These are phyloP conservation scores for Pleurotus cornucopiae DNA, from an alignment of 768 basidiomycete genomes.

Conservation along the genomic window DNA sequence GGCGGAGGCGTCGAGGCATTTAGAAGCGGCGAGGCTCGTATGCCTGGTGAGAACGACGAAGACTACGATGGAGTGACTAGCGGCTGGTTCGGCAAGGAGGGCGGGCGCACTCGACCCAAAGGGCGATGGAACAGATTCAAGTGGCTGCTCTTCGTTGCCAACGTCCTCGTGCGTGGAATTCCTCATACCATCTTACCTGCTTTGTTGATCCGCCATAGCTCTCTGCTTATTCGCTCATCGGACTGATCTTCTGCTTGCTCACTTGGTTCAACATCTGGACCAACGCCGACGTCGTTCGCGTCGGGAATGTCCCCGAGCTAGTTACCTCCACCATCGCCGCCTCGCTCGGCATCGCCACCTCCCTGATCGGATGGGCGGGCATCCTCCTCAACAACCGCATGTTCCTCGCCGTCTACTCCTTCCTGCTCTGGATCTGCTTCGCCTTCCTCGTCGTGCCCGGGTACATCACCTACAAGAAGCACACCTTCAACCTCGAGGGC, in stretches of 20 bases:
- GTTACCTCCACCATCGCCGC: slow-evolving; percentile 71
- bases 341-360: slow-evolving; percentile 53
- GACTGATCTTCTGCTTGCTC: slow-evolving; percentile 62
- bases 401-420: slow-evolving; percentile 77
- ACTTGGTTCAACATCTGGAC: slow-evolving; percentile 77
- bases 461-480: slow-evolving; percentile 73
- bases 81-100: slow-evolving; percentile 37
- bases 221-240: slow-evolving; percentile 53
- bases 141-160: slow-evolving; percentile 70
- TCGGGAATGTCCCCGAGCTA: slow-evolving; percentile 65
- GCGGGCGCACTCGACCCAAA: slow-evolving; percentile 29
- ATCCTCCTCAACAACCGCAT: slow-evolving; percentile 80
- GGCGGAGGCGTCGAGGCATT: slow-evolving; percentile 74
- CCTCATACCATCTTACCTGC: neutral
- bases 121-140: slow-evolving; percentile 84
- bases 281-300: slow-evolving; percentile 66
- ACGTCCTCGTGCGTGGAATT: slow-evolving; percentile 37
- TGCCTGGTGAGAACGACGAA: slow-evolving; percentile 47
- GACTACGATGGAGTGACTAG: slow-evolving; percentile 44
- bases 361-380: slow-evolving; percentile 76
- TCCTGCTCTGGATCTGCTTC: slow-evolving; percentile 73
- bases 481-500: slow-evolving; percentile 76
- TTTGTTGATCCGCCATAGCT: slow-evolving; percentile 25
- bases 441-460: slow-evolving; percentile 69
- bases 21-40: slow-evolving; percentile 45